Evolutionary conservation across 805 yeast species (phyloP).

Genomic region (Priceomyces melissophilus): DNA sequence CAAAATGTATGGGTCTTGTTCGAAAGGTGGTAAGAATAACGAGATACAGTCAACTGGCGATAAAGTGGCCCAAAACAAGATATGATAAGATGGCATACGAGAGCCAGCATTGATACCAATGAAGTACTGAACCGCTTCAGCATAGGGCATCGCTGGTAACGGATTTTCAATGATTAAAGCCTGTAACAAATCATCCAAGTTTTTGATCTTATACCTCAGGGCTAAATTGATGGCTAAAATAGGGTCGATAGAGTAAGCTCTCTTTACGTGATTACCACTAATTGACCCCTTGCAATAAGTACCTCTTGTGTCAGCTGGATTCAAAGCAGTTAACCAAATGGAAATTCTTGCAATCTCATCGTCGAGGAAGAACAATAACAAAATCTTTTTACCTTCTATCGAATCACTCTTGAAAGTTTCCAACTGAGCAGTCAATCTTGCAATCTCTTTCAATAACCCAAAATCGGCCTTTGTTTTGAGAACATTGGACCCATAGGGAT

Average conservation of each 20-base stretch:
- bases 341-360: slow-evolving; percentile 71
- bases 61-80: slow-evolving; percentile 69
- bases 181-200: slow-evolving; percentile 38
- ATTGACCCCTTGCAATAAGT: slow-evolving; percentile 29
- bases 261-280: slow-evolving; percentile 41
- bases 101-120: slow-evolving; percentile 37
- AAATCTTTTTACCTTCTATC: slow-evolving; percentile 47
- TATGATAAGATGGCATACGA: slow-evolving; percentile 36
- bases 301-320: slow-evolving; percentile 40
- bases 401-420: slow-evolving; percentile 18
- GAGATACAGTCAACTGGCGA: slow-evolving; percentile 85
- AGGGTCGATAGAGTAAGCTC: slow-evolving; percentile 68
- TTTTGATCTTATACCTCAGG: slow-evolving; percentile 49
- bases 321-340: slow-evolving; percentile 73
- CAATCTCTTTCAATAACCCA: slow-evolving; percentile 53
- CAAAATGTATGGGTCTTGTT: slow-evolving; percentile 59
- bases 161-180: slow-evolving; percentile 55
- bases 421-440: slow-evolving; percentile 23
- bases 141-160: slow-evolving; percentile 49
- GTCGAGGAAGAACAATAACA: slow-evolving; percentile 62
- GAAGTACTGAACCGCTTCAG: slow-evolving; percentile 59
- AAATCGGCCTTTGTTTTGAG: slow-evolving; percentile 69
- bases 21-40: slow-evolving; percentile 72
- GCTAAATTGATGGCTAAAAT: slow-evolving; percentile 68
- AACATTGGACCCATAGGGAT: slow-evolving; percentile 84